Percentiles rank a stretch among this genome's conserved stretches.
Evolutionary conservation across 306 rosid species (phyloP).

Genomic region (Vicia sativa): DNA sequence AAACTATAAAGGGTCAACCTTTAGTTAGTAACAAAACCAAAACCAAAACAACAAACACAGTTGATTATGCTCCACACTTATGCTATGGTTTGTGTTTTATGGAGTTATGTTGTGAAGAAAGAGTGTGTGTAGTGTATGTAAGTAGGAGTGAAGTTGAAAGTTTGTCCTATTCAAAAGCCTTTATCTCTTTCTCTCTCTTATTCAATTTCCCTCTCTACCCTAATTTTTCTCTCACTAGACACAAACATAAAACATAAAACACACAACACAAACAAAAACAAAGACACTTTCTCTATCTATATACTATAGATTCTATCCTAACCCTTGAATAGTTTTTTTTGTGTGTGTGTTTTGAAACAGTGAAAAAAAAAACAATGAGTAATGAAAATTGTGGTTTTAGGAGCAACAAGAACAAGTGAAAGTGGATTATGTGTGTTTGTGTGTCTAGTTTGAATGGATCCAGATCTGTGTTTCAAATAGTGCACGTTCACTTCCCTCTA

Average conservation of each 20-base stretch:
- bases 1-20: constrained; percentile 41
- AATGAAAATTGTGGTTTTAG: not conserved
- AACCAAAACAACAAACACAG: constrained; percentile 56
- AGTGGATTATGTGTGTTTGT: constrained; percentile 8
- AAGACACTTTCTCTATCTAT: constrained; percentile 1
- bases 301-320: constrained; percentile 2
- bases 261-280: not conserved
- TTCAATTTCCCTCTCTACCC: constrained; percentile 19
- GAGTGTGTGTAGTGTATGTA: constrained; percentile 12
- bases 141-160: constrained; percentile 42
- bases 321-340: constrained; percentile 1
- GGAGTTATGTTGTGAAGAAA: constrained; percentile 49
- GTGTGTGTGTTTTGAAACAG: constrained; percentile 25
- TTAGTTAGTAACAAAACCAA: constrained; percentile 40
- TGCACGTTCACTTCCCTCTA: constrained; percentile 63
- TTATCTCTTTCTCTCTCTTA: constrained; percentile 17
- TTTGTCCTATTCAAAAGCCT: constrained; percentile 23
- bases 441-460: constrained; percentile 52
- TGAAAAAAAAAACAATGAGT: constrained; percentile 7
- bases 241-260: not conserved
- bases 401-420: constrained; percentile 16
- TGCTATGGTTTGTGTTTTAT: constrained; percentile 36
- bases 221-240: not conserved
- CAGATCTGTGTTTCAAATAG: constrained; percentile 68
- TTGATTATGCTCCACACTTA: constrained; percentile 35